These are phyloP conservation scores for Metschnikowia orientalis DNA, from an alignment of 805 yeast genomes.

Conservation along the genomic window DNA sequence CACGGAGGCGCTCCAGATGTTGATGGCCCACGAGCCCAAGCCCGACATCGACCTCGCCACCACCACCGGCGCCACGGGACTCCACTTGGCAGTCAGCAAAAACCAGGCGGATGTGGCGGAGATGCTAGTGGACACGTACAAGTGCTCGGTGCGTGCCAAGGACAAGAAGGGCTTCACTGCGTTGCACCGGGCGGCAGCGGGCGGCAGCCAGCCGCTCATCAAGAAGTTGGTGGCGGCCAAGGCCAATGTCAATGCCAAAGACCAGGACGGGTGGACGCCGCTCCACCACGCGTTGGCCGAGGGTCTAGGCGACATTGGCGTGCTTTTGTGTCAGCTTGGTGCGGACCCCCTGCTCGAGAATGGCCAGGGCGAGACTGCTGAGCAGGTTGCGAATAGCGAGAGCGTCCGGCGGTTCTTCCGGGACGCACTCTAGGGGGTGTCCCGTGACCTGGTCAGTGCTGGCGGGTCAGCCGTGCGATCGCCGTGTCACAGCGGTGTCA, in stretches of 20 bases:
- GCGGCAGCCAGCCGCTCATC: constrained; percentile 60
- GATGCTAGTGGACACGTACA: constrained; percentile 50
- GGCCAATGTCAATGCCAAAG: constrained; percentile 66
- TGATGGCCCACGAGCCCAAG: constrained; percentile 45
- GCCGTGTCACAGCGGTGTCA: no score
- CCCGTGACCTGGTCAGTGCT: no score
- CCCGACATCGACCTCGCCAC: constrained; percentile 56
- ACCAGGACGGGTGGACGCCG: constrained; percentile 76
- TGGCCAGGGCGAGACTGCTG: constrained; percentile 45
- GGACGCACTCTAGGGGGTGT: not conserved
- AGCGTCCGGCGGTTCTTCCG: constrained; percentile 22
- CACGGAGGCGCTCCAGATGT: constrained; percentile 42
- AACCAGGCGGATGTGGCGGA: constrained; percentile 52
- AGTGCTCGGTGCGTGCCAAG: constrained; percentile 59
- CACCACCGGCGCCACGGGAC: constrained; percentile 63
- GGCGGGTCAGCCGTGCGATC: no score
- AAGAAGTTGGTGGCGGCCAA: constrained; percentile 48
- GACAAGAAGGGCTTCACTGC: constrained; percentile 67
- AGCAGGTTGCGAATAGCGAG: constrained; percentile 34
- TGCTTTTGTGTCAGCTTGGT: constrained; percentile 55
- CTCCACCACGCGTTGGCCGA: constrained; percentile 88
- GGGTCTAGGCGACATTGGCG: constrained; percentile 77
- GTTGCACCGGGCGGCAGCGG: constrained; percentile 78
- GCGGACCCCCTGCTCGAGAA: constrained; percentile 55
- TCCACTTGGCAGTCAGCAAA: constrained; percentile 76